phyloP scores from a whole-genome alignment of 768 basidiomycete genomes.

The Filobasidium floriforme region DNA sequence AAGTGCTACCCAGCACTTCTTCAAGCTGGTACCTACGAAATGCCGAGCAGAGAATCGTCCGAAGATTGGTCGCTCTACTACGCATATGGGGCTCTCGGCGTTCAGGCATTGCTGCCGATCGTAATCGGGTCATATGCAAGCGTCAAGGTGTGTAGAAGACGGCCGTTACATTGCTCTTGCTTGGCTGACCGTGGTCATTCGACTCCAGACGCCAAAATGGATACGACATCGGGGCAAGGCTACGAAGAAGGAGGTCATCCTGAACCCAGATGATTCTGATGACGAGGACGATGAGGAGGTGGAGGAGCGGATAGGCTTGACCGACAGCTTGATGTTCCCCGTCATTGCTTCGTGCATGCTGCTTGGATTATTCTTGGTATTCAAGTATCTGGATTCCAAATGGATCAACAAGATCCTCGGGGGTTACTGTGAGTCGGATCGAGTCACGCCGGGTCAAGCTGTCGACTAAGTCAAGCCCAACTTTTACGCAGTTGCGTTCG shows the following conservation, averaged over 20 bases:
- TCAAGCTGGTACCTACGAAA: too few relatives aligned
- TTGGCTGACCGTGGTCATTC: too few relatives aligned
- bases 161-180: not conserved
- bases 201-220: constrained; percentile 28
- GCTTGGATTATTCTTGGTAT: constrained; percentile 60
- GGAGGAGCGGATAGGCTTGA: constrained; percentile 49
- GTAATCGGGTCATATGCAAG: constrained; percentile 40
- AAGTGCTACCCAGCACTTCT: too few relatives aligned
- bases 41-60: too few relatives aligned
- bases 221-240: constrained; percentile 13
- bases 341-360: constrained; percentile 58
- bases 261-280: constrained; percentile 33
- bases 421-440: constrained; percentile 41
- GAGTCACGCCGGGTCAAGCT: constrained; percentile 49
- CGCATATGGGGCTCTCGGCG: constrained; percentile 30
- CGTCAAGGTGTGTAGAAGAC: constrained; percentile 34
- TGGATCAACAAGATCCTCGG: constrained; percentile 75
- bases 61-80: constrained; percentile 9
- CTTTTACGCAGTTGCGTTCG: constrained; percentile 1
- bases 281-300: constrained; percentile 56
- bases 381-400: constrained; percentile 66
- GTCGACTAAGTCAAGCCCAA: constrained; percentile 55
- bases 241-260: not conserved
- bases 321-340: constrained; percentile 44
- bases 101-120: constrained; percentile 40